Base-by-base conservation (phyloP, 2,329 filamentous ascomycete genomes). In the Alternaria consortialis region DNA sequence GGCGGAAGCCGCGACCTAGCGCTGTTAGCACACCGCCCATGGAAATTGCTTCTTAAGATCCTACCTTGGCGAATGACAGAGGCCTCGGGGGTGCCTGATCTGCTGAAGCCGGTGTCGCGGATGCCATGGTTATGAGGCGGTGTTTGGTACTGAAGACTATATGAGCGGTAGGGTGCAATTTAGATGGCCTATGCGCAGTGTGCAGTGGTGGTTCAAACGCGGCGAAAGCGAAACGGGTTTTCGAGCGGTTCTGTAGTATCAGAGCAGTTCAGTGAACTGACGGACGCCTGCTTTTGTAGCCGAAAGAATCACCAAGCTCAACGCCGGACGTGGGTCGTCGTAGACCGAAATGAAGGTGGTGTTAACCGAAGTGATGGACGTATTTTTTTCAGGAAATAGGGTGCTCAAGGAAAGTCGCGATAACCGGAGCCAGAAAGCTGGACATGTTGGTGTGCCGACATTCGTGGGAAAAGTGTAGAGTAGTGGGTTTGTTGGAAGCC, bases 61-160 rank as follows among this genome's bases (percentile, higher is more conserved):
- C 60, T 82, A 92, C 91, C 86, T 91, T 93, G 80, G 91, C 91
- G 83, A 93, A 93, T 43, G 90, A 92, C 29, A 61, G 54, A 70
- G 89, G 85, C 79, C 87, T 88, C 54, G 65, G 62, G 81, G 68
- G 66, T 29, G 68, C 56, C 51, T 73, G 68, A 53, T 78, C 76
- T 29, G 69, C 56, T 53, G 73, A 64, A 13, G 70, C 65, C 39
- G 75, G 67, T 44, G 73, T 65, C 52, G 74, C 64, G 57, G 76
- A 77, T 17, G 76, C 71, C 76, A 80, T 79, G 40, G 53, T 34
- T 37, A 20, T 71, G 32, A 37, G 34, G 46, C 20, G 44, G 50
- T 51, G 47, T 40, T 55, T 47, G 32, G 42, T 47, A 40, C 44
- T 42, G 44, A 47, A 58, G 65, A 58, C 65, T 53, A 50, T 62